Evolutionary conservation across 2,329 filamentous ascomycete species (phyloP).

Genomic region (Beauveria sp.): DNA sequence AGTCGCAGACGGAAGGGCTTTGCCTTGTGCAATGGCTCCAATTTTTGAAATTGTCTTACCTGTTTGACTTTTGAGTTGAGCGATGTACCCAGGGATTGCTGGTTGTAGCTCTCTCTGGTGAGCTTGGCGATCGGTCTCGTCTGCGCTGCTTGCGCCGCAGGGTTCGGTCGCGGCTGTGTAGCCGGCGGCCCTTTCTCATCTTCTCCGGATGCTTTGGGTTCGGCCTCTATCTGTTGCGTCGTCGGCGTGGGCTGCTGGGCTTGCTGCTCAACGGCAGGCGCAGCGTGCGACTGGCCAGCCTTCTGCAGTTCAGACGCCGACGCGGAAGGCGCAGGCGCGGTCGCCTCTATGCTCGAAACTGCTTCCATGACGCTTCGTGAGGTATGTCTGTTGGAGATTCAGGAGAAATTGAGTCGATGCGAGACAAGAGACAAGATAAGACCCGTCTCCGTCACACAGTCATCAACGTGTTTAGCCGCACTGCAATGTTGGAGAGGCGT

Average conservation of each 20-base stretch:
- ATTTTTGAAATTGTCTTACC: slow-evolving; percentile 37
- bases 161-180: slow-evolving; percentile 10
- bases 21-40: not conserved
- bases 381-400: not conserved
- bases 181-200: not conserved
- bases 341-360: not conserved
- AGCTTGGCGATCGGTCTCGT: slow-evolving; percentile 20
- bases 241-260: slow-evolving; percentile 1
- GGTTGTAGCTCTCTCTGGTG: slow-evolving; percentile 47
- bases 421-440: not conserved
- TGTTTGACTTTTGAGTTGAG: slow-evolving; percentile 61
- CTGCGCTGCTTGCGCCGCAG: slow-evolving; percentile 14
- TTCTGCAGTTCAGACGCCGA: not conserved
- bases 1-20: not conserved
- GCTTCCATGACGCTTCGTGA: not conserved
- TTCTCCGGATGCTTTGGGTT: not conserved
- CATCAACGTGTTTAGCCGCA: not conserved
- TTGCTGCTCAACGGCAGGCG: slow-evolving; percentile 14
- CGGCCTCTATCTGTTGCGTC: not conserved
- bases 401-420: not conserved
- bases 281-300: slow-evolving; percentile 10
- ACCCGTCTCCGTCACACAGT: slow-evolving; percentile 5
- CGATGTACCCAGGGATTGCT: slow-evolving; percentile 58
- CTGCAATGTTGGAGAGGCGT: not conserved
- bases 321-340: not conserved